Conservation (phyloP, 352 stramenopile species). For the Phytopythium vexans region DNA sequence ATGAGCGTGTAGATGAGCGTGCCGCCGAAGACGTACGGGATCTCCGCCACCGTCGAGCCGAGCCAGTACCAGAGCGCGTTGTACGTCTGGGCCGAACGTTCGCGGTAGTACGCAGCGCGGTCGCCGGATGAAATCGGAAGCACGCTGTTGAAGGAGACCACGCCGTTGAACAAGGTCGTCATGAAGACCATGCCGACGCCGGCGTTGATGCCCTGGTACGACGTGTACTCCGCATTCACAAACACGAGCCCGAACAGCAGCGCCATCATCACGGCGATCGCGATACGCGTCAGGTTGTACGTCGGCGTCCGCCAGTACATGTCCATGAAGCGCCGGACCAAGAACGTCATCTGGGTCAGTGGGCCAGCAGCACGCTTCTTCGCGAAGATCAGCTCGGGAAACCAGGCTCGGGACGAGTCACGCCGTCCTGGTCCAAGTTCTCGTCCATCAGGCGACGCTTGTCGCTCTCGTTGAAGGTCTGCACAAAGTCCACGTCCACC, state of each 20-base stretch:
- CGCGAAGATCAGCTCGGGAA: conserved; percentile 21
- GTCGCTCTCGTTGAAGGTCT: conserved; percentile 20
- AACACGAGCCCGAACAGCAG: conserved; percentile 49
- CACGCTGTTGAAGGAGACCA: conserved; percentile 70
- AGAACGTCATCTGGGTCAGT: conserved; percentile 25
- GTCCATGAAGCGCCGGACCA: conserved; percentile 32
- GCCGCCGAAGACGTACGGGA: conserved; percentile 49
- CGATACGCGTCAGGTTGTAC: conserved; percentile 79
- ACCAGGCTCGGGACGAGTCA: conserved; percentile 11
- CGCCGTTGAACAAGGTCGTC: conserved; percentile 76
- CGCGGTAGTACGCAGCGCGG: conserved; percentile 85
- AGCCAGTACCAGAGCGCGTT: conserved; percentile 63
- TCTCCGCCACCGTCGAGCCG: conserved; percentile 75
- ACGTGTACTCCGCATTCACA: conserved; percentile 32
- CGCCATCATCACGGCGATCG: conserved; percentile 28
- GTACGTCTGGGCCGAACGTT: conserved; percentile 87
- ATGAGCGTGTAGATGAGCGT: conserved; percentile 36
- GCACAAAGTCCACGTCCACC: conserved; percentile 20
- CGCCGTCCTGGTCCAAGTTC: conserved; percentile 18
- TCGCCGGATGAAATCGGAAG: conserved; percentile 75
- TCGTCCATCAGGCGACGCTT: conserved; percentile 18
- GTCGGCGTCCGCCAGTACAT: conserved; percentile 56
- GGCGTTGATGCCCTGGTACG: conserved; percentile 46
- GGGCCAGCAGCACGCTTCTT: conserved; percentile 29
- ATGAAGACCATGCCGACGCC: conserved; percentile 83